A percentile compares a stretch with the other conserved stretches of the same genome.
phyloP scores from a whole-genome alignment of 1,139 yeast species.

The Magnusiomyces ingens region DNA sequence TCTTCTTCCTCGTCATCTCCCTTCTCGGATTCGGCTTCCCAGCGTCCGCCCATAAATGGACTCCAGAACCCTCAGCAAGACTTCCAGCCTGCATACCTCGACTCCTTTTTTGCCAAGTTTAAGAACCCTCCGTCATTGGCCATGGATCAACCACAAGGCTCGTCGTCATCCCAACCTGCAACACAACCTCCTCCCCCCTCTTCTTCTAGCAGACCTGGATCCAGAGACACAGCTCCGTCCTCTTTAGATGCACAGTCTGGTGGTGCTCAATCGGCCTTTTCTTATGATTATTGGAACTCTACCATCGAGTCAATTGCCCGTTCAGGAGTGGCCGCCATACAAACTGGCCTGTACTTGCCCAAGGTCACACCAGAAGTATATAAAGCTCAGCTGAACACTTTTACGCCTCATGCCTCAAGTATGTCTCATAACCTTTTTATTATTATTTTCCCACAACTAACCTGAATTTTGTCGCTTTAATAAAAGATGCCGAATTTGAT shows the following conservation, averaged over 20 bases:
- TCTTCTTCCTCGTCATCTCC: background rate
- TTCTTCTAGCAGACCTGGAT: too few relatives aligned
- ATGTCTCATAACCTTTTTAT: too few relatives aligned
- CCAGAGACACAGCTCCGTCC: background rate
- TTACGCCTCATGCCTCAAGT: too few relatives aligned
- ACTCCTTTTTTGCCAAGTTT: conserved; percentile 14
- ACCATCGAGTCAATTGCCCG: conserved; percentile 1
- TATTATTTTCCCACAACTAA: too few relatives aligned
- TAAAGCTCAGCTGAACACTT: background rate
- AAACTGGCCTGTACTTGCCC: conserved; percentile 1
- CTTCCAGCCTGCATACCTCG: conserved; percentile 8
- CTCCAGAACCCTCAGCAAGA: too few relatives aligned
- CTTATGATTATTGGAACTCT: background rate
- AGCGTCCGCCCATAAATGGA: too few relatives aligned
- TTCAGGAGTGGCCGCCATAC: conserved; percentile 6
- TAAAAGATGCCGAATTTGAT: too few relatives aligned
- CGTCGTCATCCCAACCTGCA: background rate
- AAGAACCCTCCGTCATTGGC: conserved; percentile 14
- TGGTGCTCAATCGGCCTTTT: background rate
- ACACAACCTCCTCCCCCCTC: too few relatives aligned
- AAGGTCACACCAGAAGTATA: background rate
- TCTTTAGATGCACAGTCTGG: background rate
- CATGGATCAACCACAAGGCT: background rate
- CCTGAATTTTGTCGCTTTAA: too few relatives aligned
- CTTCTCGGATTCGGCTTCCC: background rate